Base-by-base conservation (phyloP, 441 rosid genomes). In the Gossypium schwendimanii region DNA sequence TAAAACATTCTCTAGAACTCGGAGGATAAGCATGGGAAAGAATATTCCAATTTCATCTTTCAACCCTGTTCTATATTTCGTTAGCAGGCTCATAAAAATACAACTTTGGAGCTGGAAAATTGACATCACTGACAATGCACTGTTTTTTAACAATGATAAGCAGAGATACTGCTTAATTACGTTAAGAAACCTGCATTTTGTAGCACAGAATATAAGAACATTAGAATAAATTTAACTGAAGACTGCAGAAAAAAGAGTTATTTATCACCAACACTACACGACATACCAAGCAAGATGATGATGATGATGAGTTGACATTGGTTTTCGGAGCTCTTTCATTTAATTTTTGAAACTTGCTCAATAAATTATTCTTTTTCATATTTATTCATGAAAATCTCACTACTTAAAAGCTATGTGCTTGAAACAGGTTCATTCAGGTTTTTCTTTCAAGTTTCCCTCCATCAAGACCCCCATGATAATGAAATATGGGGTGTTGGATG, bases 1-100 rank as follows among this genome's bases (percentile, higher is more conserved):
- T 57, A 91, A 91, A 76, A 95, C 91, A 86, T 95, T 95, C 84
- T 95, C 99, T 77, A 95, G 96, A 73, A 95, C 94, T 69, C 99
- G 87, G 82, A 93, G 96, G 78, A 93, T 77, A 47, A 95, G 96
- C 99, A 95, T 95, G 50, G 97, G 96, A 83, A 93, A 89, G 88
- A 95, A 95, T 76, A 95, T 89, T 70, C 98, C 98, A 82, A 95
- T 91, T 84, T 95, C 95, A 72, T 88, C 87, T 81, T 93, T 95
- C 84, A 95, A 73, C 36, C 86, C 94, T 41, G 93, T 84, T 88
- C 99, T 90, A 82, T 81, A 90, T 81, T 95, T 95, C 24, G 83
- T 71, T 53, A 95, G 81, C 81, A 95, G 82, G 74, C 78, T 87
- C 81, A 81, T 85, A 81, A 95, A 90, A 81, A 95, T 95, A 71